Percentiles rank a stretch among this genome's conserved stretches.
phyloP scores from a whole-genome alignment of 225 moss, liverwort and hornwort genomes.

The Marchantia polymorpha region DNA sequence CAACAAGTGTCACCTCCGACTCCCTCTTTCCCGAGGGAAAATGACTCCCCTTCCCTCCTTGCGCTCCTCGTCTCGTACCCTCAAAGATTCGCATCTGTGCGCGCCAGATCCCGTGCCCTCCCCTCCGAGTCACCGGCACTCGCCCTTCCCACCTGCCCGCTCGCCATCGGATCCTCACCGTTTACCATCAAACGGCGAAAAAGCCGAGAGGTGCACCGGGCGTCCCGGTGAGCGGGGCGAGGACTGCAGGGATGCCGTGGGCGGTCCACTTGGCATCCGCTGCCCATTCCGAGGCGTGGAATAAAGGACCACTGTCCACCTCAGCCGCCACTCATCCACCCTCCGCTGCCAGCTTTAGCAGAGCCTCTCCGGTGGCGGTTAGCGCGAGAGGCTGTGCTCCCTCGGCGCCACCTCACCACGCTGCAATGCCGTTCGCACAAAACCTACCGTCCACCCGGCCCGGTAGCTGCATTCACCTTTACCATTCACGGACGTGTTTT shows the following conservation, averaged over 20 bases:
- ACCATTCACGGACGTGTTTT: not conserved
- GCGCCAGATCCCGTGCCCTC: not conserved
- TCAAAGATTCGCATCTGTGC: not conserved
- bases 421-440: not conserved
- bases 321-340: not conserved
- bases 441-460: not conserved
- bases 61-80: too few relatives aligned
- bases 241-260: too few relatives aligned
- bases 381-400: not conserved
- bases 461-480: not conserved
- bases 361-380: not conserved
- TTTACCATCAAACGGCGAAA: not conserved
- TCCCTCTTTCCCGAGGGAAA: not conserved
- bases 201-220: too few relatives aligned
- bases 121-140: not conserved
- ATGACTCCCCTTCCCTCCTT: not conserved
- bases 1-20: not conserved
- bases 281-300: not conserved
- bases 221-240: not conserved
- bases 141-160: too few relatives aligned
- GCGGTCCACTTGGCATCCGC: constrained; percentile 2
- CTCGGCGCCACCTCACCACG: not conserved
- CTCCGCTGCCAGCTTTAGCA: not conserved
- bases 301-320: not conserved
- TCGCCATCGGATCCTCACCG: not conserved